phyloP scores from a whole-genome alignment of 2,329 filamentous ascomycete genomes.

The Sclerotinia glacialis region DNA sequence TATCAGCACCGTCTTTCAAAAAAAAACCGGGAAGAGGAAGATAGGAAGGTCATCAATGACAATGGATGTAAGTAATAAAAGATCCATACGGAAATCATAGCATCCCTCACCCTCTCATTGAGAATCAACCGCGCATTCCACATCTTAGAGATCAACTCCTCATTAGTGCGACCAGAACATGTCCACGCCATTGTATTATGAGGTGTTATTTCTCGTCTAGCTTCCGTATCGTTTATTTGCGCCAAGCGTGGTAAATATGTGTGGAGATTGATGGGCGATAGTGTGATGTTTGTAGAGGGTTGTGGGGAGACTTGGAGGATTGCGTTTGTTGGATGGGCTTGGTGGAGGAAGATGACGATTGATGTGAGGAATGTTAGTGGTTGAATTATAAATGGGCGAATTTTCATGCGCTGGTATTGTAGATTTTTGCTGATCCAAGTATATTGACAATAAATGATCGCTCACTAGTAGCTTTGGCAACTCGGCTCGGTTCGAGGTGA shows the following conservation, averaged over 20 bases:
- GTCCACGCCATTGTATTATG: constrained; percentile 78
- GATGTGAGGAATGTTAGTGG: background rate
- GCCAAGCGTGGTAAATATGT: background rate
- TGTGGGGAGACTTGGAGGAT: background rate
- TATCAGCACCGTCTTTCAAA: constrained; percentile 18
- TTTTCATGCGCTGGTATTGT: background rate
- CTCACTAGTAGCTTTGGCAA: background rate
- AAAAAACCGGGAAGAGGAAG: background rate
- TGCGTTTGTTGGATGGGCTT: background rate
- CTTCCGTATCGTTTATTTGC: background rate
- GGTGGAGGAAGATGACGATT: background rate
- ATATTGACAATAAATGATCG: background rate
- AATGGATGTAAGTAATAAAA: constrained; percentile 11
- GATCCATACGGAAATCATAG: constrained; percentile 66
- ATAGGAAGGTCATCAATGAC: constrained; percentile 10
- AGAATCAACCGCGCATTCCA: constrained; percentile 69
- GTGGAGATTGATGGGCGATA: background rate
- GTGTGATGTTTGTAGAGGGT: background rate
- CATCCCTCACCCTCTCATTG: constrained; percentile 68
- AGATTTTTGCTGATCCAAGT: background rate
- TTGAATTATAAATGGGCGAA: background rate
- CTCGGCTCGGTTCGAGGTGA: background rate
- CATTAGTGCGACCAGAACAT: constrained; percentile 72
- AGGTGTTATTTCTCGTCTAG: background rate
- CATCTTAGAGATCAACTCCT: constrained; percentile 75